phyloP scores from a whole-genome alignment of 208 protist species.

The Trypanosoma rangeli region DNA sequence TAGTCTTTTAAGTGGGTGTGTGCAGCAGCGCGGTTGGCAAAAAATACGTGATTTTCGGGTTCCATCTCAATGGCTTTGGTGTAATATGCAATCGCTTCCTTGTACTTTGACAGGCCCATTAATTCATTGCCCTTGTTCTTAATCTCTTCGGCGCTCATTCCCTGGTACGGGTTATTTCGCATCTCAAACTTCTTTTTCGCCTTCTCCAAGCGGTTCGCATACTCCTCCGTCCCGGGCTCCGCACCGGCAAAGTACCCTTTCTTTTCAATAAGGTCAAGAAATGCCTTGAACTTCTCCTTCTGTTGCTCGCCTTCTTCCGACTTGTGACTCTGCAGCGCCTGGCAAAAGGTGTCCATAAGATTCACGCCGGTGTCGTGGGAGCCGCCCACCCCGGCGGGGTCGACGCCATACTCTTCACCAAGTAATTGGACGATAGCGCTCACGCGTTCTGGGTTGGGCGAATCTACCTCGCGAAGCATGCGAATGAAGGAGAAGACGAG shows the following conservation, averaged over 20 bases:
- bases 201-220: constrained; percentile 75
- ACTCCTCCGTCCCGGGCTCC: constrained; percentile 72
- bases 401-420: constrained; percentile 73
- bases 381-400: constrained; percentile 69
- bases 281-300: constrained; percentile 87
- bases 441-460: constrained; percentile 38
- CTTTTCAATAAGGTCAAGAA: constrained; percentile 82
- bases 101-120: constrained; percentile 91
- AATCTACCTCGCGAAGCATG: constrained; percentile 53
- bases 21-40: constrained; percentile 90
- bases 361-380: constrained; percentile 69
- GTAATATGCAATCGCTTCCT: constrained; percentile 92
- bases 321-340: constrained; percentile 49
- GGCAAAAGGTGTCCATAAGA: constrained; percentile 57
- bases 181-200: constrained; percentile 88
- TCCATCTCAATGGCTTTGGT: constrained; percentile 93
- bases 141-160: constrained; percentile 89
- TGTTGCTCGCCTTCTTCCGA: constrained; percentile 46
- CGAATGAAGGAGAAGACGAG: constrained; percentile 87
- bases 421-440: constrained; percentile 63
- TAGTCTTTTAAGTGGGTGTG: constrained; percentile 93
- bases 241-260: constrained; percentile 91
- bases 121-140: constrained; percentile 93
- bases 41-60: constrained; percentile 86
- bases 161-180: constrained; percentile 91